Evolutionary conservation across 768 basidiomycete genomes (phyloP), one percentile per base, ranked within the genome.

Genomic region (Kwoniella bestiolae): DNA sequence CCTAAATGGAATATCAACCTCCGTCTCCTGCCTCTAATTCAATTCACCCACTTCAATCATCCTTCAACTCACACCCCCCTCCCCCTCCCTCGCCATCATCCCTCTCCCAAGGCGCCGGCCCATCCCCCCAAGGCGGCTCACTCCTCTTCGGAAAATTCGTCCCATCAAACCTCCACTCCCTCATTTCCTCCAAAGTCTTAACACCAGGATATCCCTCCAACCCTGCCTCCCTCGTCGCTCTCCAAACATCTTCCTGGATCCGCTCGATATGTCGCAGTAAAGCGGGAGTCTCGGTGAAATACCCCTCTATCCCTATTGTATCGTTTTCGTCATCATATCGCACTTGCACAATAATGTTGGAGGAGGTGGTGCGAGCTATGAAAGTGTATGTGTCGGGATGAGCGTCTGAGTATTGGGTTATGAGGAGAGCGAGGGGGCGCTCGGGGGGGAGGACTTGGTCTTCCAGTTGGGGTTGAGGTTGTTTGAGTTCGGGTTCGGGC

Each of bases 121-220:
- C 18, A 38, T 55, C 32, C 4, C 52, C 52, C 52, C 52, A 55
- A 21, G 52, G 52, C 3, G 52, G 52, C 23, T n/a, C 29, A 34
- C 11, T 21, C 52, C 26, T 55, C 32, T 38, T 55, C 18, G 52
- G 52, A 35, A 34, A 55, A 55, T 55, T 55, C 0, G 2, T 55
- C 1, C 32, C 52, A 35, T 55, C 52, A 25, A 18, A 55, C 29
- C 52, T 32, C 29, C 29, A 55, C 11, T n/a, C 18, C 23, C 23
- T 55, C 52, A 55, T 55, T 11, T 55, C 29, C 23, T 55, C 52
- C 23, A 55, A 35, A 6, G 31, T 34, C 31, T 55, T 55, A 5
- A 55, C 52, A 16, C 52, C 52, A 9, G 52, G 52, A 21, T 34
- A 35, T n/a, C 34, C 34, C 11, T 55, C 18, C 14, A n/a, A 32